A percentile compares a stretch with the other conserved stretches of the same genome.
Evolutionary conservation across 768 basidiomycete genomes (phyloP).

Genomic region (Cystobasidium tubakii): DNA sequence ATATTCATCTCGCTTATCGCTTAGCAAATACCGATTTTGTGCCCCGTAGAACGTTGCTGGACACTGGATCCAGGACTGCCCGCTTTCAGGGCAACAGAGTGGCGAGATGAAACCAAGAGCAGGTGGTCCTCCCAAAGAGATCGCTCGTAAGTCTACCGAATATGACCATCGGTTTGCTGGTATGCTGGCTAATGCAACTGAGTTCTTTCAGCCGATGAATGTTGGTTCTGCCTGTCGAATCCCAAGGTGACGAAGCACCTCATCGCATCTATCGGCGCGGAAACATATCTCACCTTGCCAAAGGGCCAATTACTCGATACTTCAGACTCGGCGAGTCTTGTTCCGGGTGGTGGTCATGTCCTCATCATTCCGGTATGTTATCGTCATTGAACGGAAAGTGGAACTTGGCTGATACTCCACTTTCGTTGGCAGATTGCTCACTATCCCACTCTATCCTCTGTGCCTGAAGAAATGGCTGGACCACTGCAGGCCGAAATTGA

Average conservation of each 20-base stretch:
- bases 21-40: not conserved
- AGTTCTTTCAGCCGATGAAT: conserved; percentile 79
- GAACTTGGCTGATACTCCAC: not conserved
- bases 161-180: not conserved
- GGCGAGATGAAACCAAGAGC: conserved; percentile 48
- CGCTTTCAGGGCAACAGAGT: conserved; percentile 56
- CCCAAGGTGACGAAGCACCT: conserved; percentile 91
- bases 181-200: no score
- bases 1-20: not conserved
- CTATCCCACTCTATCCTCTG: conserved; percentile 75
- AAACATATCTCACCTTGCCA: conserved; percentile 91
- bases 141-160: conserved; percentile 59
- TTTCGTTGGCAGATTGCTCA: conserved; percentile 60
- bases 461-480: conserved; percentile 68
- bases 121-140: conserved; percentile 66
- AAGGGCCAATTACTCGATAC: conserved; percentile 92
- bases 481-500: conserved; percentile 76
- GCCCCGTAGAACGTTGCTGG: conserved; percentile 44
- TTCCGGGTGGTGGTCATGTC: conserved; percentile 94
- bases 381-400: not conserved
- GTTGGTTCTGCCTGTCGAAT: conserved; percentile 98
- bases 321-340: conserved; percentile 52
- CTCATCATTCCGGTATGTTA: conserved; percentile 68
- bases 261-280: conserved; percentile 84
- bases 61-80: conserved; percentile 84